phyloP scores from a whole-genome alignment of 2,329 filamentous ascomycete species.

The Fusarium odoratissimum region DNA sequence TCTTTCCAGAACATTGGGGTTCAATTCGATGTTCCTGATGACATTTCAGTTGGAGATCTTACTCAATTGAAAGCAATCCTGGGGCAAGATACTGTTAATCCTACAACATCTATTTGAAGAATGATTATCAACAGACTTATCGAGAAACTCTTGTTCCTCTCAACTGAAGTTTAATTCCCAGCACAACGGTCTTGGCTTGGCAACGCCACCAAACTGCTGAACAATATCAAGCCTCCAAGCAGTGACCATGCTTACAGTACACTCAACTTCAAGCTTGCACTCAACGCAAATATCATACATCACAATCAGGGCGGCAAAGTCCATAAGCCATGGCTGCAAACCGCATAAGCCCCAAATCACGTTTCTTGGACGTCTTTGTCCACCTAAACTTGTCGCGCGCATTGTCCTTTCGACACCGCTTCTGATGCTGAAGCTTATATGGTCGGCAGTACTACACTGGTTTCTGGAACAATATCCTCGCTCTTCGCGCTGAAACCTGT shows the following conservation, averaged over 20 bases:
- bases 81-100: no score
- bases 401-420: slow-evolving; percentile 5
- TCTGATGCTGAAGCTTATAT: background rate
- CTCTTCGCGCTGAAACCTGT: background rate
- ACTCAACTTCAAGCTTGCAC: background rate
- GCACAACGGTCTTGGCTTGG: background rate
- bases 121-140: background rate
- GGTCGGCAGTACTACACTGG: background rate
- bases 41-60: background rate
- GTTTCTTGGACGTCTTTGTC: background rate
- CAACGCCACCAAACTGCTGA: slow-evolving; percentile 8
- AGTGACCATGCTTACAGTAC: background rate
- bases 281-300: background rate
- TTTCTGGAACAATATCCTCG: slow-evolving; percentile 5
- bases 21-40: background rate
- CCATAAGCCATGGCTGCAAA: background rate
- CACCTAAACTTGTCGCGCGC: background rate
- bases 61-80: background rate
- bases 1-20: background rate
- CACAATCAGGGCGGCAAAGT: background rate
- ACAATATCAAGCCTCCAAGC: slow-evolving; percentile 23
- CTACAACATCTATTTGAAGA: background rate
- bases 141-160: background rate
- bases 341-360: background rate
- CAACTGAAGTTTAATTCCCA: background rate